Conservation (phyloP, 441 rosid genomes). For the Theobroma grandiflorum region DNA sequence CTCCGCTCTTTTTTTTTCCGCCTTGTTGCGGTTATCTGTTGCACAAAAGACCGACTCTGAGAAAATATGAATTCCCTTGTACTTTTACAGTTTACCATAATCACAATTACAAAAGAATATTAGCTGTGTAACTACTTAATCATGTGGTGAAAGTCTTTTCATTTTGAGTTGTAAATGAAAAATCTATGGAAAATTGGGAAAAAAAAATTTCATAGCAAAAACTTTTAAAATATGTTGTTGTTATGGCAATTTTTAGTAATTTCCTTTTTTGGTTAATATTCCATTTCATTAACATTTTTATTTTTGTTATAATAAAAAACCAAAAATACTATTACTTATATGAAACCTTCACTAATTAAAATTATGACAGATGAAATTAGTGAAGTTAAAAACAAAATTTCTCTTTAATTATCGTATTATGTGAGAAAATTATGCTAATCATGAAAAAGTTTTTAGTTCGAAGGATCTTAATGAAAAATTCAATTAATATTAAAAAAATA, state of each 20-base stretch:
- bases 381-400: no score
- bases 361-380: no score
- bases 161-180: background rate
- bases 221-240: background rate
- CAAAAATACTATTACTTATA: no score
- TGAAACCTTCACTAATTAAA: no score
- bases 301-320: no score
- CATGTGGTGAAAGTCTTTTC: background rate
- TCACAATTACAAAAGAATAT: background rate
- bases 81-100: background rate
- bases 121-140: background rate
- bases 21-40: background rate
- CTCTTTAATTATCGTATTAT: no score
- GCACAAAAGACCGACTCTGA: background rate
- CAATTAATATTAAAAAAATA: no score
- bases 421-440: no score
- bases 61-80: background rate
- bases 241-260: background rate
- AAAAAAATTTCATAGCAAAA: background rate
- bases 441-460: no score
- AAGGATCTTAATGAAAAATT: no score
- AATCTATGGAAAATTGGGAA: background rate
- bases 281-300: no score
- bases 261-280: no score
- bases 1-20: background rate